Evolutionary conservation across 75 land plant species (phyloP).

Genomic region (Adiantum capillusveneris): DNA sequence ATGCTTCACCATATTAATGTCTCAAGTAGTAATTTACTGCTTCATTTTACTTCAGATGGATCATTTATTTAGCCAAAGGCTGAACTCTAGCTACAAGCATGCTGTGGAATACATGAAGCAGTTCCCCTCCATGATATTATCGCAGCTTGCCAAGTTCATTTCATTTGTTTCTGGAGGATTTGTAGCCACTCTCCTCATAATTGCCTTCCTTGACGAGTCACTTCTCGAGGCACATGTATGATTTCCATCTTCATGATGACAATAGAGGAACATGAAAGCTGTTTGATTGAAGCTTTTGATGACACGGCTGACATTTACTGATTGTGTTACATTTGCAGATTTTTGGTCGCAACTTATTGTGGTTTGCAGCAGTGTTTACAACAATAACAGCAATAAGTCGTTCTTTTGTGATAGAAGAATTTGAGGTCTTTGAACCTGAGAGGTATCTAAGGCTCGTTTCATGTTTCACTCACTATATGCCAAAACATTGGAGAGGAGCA

Average conservation of each 20-base stretch:
- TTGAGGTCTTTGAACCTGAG: slow-evolving; percentile 83
- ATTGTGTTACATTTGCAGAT: slow-evolving; percentile 36
- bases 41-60: slow-evolving; percentile 53
- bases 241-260: background rate
- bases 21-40: background rate
- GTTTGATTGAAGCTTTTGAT: too few species aligned
- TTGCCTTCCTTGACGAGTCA: slow-evolving; percentile 93
- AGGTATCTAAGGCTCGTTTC: slow-evolving; percentile 69
- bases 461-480: slow-evolving; percentile 93
- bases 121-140: slow-evolving; percentile 85
- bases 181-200: slow-evolving; percentile 74
- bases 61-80: slow-evolving; percentile 79
- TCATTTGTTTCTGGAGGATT: slow-evolving; percentile 87
- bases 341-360: slow-evolving; percentile 84
- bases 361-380: slow-evolving; percentile 96
- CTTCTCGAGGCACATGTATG: slow-evolving; percentile 93
- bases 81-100: slow-evolving; percentile 72
- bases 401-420: slow-evolving; percentile 63
- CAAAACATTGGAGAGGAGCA: slow-evolving; percentile 91
- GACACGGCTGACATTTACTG: too few species aligned
- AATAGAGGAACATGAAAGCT: background rate
- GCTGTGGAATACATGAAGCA: slow-evolving; percentile 90
- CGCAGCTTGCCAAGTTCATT: slow-evolving; percentile 79
- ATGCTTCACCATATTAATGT: too few species aligned
- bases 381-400: slow-evolving; percentile 83